Base-by-base conservation (phyloP, 2,329 filamentous ascomycete genomes). In the Hymenoscyphus linearis region DNA sequence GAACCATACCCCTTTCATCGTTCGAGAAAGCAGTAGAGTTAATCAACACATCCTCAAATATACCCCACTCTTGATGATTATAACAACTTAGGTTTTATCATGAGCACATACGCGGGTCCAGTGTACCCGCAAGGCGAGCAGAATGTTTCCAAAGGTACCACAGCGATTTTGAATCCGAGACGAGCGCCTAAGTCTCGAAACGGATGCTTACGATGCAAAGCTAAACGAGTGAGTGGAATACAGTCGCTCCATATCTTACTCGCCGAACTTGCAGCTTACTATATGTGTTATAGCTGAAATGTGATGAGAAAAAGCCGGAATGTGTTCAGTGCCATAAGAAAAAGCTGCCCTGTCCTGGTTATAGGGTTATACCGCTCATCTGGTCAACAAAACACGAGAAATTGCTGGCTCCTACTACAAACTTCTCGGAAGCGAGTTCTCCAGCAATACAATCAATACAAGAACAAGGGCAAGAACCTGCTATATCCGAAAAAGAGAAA, bases 371-470 rank as follows among this genome's bases (percentile, higher is more conserved):
- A 55, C 57, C 65, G 6, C 56, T 70, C 18, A 64, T 70, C 4
- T 71, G 69, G 69, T 70, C 68, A 31, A 71, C 69, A 2, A 71
- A 71, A 57, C 68, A 71, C 65, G 69, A 71, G 54, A 71, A 69
- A n/a, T 37, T 69, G 59, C 58, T 68, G n/a, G 61, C 58, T 13
- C 47, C 57, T 3, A 55, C 52, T 25, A 34, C 55, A 36, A 52
- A 10, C 12, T 12, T 7, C 40, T 47, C 40, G 1, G n/a, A 22
- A 47, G 22, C n/a, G 4, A 18, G 40, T 47, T n/a, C 40, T 47
- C 2, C 40, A 22, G 40, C 18, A 47, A 47, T 47, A 47, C 40
- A 47, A 22, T n/a, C 18, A 47, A 47, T 47, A 47, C 40, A 47
- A 22, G 40, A 47, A 22, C 40, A 47, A 10, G n/a, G 40, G 22